Conservation (phyloP, 768 basidiomycete species). For the Lactifluus piperatus region DNA sequence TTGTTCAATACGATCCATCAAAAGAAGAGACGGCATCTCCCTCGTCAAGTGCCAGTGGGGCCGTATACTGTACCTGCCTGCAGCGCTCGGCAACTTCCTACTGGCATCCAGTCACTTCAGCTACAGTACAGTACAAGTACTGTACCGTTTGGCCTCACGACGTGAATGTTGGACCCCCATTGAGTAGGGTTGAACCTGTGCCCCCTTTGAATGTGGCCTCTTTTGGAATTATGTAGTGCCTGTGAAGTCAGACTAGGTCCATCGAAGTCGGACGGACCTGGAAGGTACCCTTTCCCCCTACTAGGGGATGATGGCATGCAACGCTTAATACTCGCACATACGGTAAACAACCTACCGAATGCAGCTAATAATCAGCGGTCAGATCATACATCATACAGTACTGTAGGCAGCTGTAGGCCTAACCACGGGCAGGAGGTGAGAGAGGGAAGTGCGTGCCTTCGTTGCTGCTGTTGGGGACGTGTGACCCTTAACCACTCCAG, state of each 20-base stretch:
- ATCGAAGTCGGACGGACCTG: too few relatives aligned
- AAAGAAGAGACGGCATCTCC: constrained; percentile 1
- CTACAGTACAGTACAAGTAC: too few relatives aligned
- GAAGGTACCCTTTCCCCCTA: too few relatives aligned
- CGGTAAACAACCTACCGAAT: background rate
- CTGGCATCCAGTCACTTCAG: background rate
- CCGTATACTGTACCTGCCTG: background rate
- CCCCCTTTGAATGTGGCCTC: too few relatives aligned
- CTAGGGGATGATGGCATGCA: background rate
- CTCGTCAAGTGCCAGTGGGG: background rate
- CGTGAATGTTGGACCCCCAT: background rate
- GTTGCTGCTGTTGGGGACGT: background rate
- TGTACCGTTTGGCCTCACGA: background rate
- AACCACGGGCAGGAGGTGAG: background rate
- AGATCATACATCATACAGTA: too few relatives aligned
- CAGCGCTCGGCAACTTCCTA: background rate
- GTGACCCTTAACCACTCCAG: background rate
- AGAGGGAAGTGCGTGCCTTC: background rate
- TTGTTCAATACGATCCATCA: background rate
- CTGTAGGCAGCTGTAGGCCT: background rate
- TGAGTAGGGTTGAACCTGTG: background rate
- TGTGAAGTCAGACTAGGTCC: background rate
- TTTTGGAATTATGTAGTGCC: background rate
- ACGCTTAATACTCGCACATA: background rate
- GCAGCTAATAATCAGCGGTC: background rate